Percentiles rank a stretch among this genome's conserved stretches.
These are phyloP conservation scores for Phytopythium mirpurense DNA, from an alignment of 352 stramenopile species.

Conservation along the genomic window DNA sequence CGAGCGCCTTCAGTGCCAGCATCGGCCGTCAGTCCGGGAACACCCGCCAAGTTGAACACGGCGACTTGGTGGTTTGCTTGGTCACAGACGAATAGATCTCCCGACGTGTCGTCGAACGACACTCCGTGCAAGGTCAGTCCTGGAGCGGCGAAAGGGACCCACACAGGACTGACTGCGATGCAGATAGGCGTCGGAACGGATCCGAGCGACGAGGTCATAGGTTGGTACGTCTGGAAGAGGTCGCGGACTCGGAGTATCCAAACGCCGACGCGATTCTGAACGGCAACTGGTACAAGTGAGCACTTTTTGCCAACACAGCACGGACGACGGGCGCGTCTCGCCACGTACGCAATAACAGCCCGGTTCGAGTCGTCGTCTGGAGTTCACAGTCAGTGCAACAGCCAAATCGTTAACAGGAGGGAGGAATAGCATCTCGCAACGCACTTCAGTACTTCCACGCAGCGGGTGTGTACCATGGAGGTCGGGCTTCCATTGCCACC, in stretches of 20 bases:
- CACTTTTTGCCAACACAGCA: neutral
- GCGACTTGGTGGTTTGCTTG: conserved; percentile 41
- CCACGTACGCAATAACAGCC: conserved; percentile 13
- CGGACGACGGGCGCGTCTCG: neutral
- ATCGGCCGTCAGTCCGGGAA: conserved; percentile 2
- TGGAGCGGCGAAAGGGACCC: neutral
- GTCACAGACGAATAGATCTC: conserved; percentile 64
- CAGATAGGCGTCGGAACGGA: conserved; percentile 8
- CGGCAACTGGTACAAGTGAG: conserved; percentile 20
- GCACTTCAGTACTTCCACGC: too few species aligned
- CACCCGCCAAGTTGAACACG: conserved; percentile 27
- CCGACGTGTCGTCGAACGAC: conserved; percentile 43
- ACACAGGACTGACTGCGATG: neutral
- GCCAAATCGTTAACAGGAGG: neutral
- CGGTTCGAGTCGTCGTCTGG: conserved; percentile 11
- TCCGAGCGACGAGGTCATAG: neutral
- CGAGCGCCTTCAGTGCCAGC: neutral
- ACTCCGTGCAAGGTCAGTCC: conserved; percentile 9
- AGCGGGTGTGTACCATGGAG: conserved; percentile 1
- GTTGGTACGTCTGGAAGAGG: conserved; percentile 29
- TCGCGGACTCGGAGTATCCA: conserved; percentile 23
- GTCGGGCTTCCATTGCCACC: neutral
- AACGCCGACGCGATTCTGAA: conserved; percentile 21
- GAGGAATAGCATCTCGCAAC: too few species aligned
- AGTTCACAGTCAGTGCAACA: neutral